Base-by-base conservation (phyloP, 495 filamentous ascomycete genomes). In the Aspergillus conjunctus region DNA sequence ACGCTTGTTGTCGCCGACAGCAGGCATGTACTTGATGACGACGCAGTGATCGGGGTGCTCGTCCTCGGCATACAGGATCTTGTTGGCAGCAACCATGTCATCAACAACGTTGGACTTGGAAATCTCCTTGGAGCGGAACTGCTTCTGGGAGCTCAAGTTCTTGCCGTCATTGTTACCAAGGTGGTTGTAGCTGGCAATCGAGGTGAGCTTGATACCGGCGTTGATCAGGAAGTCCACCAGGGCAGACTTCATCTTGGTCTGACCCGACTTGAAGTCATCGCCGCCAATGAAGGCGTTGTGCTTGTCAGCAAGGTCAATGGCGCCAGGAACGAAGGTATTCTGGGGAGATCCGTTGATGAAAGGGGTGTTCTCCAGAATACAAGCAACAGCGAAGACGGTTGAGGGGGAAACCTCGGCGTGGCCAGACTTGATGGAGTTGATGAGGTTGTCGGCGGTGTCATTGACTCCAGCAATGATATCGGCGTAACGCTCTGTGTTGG, bases 201-300 rank as follows among this genome's bases (percentile, higher is more conserved):
- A 97, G 55, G 95, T 98, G 66, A 98, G 88, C 84, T 96, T 97
- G 83, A 98, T 97, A 73, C 94, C 94, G 56, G 94, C 95, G 74
- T 87, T 97, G 87, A 98, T 94, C 68, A 98, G 77, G 83, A 98
- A 98, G 79, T 98, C 94, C 17, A 98, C 95, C 17, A 98, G 86
- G 18, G 95, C 95, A 41, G 92, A 97, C 78, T 98, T 98, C 94
- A 98, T 98, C 87, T 98, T 98, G 68, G 94, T 98, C 84, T 98
- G 94, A 61, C 94, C 94, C 54, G 94, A 98, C 85, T 98, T 98
- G 87, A 98, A 98, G 80, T 98, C 94, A 74, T 98, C 94, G 66
- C 94, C 94, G 44, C 93, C 95, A 67, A 98, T 92, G 83, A 97
- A 98, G 32, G 95, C 85, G 58, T 82, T 79, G 74, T 91, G 85